Evolutionary conservation across 2,329 filamentous ascomycete genomes (phyloP).

Genomic region (Nemania serpens): DNA sequence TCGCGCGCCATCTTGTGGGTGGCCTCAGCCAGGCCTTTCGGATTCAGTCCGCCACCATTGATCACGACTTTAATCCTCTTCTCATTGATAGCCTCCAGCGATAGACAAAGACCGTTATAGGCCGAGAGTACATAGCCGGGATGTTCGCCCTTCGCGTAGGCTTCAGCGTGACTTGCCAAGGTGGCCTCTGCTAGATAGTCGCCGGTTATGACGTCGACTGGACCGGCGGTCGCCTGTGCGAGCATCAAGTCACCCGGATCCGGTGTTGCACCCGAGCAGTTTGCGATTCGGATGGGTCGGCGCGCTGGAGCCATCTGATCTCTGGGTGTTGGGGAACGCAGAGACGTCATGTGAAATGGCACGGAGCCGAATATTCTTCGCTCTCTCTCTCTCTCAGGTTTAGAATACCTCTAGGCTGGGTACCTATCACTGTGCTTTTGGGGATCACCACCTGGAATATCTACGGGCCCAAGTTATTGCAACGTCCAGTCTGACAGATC

Average conservation of each 20-base stretch:
- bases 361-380: background rate
- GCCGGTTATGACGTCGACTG: constrained; percentile 46
- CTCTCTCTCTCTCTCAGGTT: background rate
- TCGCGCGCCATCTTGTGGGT: constrained; percentile 50
- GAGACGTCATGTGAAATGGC: background rate
- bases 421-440: no score
- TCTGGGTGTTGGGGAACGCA: background rate
- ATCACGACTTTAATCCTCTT: constrained; percentile 56
- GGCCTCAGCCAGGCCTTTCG: constrained; percentile 57
- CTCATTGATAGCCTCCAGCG: constrained; percentile 38
- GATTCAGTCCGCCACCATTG: constrained; percentile 60
- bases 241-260: constrained; percentile 34
- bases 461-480: no score
- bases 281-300: constrained; percentile 32
- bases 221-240: constrained; percentile 43
- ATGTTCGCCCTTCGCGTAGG: constrained; percentile 37
- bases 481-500: no score
- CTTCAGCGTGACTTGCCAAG: constrained; percentile 51
- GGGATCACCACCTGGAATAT: no score
- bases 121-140: constrained; percentile 46
- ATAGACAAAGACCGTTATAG: constrained; percentile 36
- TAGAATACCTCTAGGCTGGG: no score
- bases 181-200: constrained; percentile 54
- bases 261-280: constrained; percentile 32
- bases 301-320: constrained; percentile 19